Percentiles rank a stretch among this genome's conserved stretches.
Conservation (phyloP, 2,329 filamentous ascomycete species). For the Claviceps sp. region DNA sequence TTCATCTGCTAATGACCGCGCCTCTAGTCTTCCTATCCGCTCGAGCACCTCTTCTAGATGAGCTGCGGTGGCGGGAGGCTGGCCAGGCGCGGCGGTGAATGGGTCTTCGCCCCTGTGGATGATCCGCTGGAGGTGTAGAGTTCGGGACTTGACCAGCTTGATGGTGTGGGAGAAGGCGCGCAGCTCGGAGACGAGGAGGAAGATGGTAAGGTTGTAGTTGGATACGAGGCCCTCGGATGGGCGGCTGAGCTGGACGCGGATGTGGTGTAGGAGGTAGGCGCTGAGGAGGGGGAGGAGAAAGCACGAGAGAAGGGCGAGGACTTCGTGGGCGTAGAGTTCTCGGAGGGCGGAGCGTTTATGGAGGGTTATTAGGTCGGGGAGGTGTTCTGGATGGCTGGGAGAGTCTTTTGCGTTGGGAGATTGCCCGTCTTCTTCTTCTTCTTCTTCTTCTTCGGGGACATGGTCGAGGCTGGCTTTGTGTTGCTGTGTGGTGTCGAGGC, state of each 20-base stretch:
- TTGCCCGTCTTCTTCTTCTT: neutral
- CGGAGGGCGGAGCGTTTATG: constrained; percentile 30
- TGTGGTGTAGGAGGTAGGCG: constrained; percentile 71
- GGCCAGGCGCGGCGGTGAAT: constrained; percentile 16
- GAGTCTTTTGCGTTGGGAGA: neutral
- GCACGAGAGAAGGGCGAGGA: constrained; percentile 61
- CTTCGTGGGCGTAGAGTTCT: constrained; percentile 63
- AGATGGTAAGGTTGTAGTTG: constrained; percentile 86
- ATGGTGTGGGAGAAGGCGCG: constrained; percentile 72
- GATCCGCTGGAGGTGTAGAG: constrained; percentile 66
- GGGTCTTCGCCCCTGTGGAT: constrained; percentile 38
- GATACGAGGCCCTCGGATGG: constrained; percentile 80
- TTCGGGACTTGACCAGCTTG: constrained; percentile 65
- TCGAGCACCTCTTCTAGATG: constrained; percentile 44
- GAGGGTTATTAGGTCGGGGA: constrained; percentile 12
- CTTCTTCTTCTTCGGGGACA: constrained; percentile 8
- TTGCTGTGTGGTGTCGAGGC: constrained; percentile 27
- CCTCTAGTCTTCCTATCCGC: constrained; percentile 59
- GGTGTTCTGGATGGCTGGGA: neutral
- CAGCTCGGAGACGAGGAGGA: constrained; percentile 75
- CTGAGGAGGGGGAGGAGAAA: constrained; percentile 66
- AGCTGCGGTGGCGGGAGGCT: constrained; percentile 14
- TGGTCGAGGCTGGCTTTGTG: constrained; percentile 25
- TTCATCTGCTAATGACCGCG: constrained; percentile 23
- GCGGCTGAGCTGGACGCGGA: constrained; percentile 67